Conservation (phyloP, 176 grass and related monocot genomes). For the Musa troglodytarum region DNA sequence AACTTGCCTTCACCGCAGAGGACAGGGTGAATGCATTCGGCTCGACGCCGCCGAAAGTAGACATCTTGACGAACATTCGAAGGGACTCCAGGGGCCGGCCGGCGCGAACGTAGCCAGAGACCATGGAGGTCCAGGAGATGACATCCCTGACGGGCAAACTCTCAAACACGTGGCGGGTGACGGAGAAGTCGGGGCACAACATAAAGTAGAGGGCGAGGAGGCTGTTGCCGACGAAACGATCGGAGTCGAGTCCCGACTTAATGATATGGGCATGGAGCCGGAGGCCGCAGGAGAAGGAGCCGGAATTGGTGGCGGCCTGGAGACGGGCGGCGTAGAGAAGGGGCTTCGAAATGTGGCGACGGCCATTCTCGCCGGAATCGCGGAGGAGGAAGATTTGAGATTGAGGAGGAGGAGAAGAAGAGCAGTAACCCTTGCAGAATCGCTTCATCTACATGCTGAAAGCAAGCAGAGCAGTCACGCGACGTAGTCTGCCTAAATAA, state of each 20-base stretch:
- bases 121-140: constrained; percentile 71
- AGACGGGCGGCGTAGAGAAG: constrained; percentile 11
- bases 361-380: neutral
- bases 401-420: neutral
- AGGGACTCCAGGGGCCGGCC: constrained; percentile 43
- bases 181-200: constrained; percentile 34
- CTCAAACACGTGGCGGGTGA: constrained; percentile 58
- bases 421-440: neutral
- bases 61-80: constrained; percentile 43
- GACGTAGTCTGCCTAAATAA: no score
- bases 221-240: constrained; percentile 25
- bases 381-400: neutral
- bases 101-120: constrained; percentile 46
- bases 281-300: constrained; percentile 14
- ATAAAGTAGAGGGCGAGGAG: constrained; percentile 61
- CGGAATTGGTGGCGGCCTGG: constrained; percentile 2
- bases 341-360: constrained; percentile 1
- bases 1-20: constrained; percentile 63
- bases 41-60: constrained; percentile 33
- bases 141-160: constrained; percentile 57
- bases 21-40: constrained; percentile 67
- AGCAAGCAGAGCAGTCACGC: neutral
- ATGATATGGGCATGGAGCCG: constrained; percentile 14
- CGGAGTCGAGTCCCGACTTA: constrained; percentile 21
- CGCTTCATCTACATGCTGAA: constrained; percentile 5